Base-by-base conservation (phyloP, 306 rosid species). In the Rosa rugosa region DNA sequence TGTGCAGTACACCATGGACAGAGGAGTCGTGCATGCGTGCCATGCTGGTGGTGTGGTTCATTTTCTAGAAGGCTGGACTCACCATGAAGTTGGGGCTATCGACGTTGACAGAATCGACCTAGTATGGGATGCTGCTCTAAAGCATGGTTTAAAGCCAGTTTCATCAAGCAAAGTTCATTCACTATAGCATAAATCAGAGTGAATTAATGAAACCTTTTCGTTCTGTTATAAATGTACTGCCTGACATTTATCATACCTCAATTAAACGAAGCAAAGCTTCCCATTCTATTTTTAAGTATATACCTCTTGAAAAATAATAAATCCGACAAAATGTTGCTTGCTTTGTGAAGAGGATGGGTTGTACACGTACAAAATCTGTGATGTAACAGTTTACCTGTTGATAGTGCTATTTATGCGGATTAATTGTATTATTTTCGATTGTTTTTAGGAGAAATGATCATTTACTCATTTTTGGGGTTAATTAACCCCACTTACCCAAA, bases 11-110 rank as follows among this genome's bases (percentile, higher is more conserved):
- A 89, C 98, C 8, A 96, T 96, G 99, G 96, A 80, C 0, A 89
- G 99, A 49, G 99, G 99, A 77, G 97, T 96, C 0, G 99, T 96
- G 17, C 98, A 96, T 50, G 99, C 99, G 9, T 96, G 99, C 75
- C 99, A 96, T 83, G 99, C 98, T 4, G 99, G 99, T 11, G 99
- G 99, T 11, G 98, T 96, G 74, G 94, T 96, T 59, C 99, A 96
- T 79, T 63, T 80, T 14, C 86, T 96, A 8, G 97, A 93, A 88
- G 97, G 98, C 18, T 96, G 98, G 98, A 81, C 79, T 51, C 98
- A 96, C 84, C 96, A 93, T 14, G 99, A 96, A 86, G 99, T 96
- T 47, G 98, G 97, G 16, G 98, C 97, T 25, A 12, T 96, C 45
- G 98, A 96, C 49, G 98, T 96, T 6, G 87, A 90, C 14, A 85